phyloP scores from a whole-genome alignment of 331 rosid species.

The Arachis monticola region DNA sequence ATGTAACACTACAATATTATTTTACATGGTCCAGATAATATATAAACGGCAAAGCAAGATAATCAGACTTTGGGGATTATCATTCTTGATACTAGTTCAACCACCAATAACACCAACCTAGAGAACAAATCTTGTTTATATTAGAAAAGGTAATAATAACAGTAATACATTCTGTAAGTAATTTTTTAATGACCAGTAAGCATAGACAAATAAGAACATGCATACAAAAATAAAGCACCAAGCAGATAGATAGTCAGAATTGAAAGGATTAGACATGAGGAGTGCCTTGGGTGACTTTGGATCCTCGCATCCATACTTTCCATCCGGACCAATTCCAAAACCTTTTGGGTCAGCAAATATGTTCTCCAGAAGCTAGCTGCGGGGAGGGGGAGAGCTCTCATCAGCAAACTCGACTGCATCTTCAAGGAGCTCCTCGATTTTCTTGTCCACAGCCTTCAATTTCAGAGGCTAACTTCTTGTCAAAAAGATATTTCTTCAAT shows the following conservation, averaged over 20 bases:
- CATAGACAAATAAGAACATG: constrained; percentile 43
- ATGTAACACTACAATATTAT: constrained; percentile 23
- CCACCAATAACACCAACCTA: constrained; percentile 54
- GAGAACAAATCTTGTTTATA: constrained; percentile 52
- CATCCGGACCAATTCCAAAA: constrained; percentile 97
- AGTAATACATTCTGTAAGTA: constrained; percentile 33
- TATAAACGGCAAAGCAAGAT: constrained; percentile 8
- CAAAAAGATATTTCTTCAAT: constrained; percentile 71
- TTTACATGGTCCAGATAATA: constrained; percentile 9
- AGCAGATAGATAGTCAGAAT: constrained; percentile 13
- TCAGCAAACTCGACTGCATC: constrained; percentile 91
- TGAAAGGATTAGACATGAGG: constrained; percentile 71
- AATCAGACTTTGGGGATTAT: constrained; percentile 22
- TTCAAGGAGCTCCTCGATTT: constrained; percentile 76
- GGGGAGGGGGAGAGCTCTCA: constrained; percentile 74
- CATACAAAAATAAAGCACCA: constrained; percentile 45
- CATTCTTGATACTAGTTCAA: constrained; percentile 40
- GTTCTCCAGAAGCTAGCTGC: constrained; percentile 94
- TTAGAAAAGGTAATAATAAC: constrained; percentile 29
- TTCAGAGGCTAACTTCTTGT: constrained; percentile 78
- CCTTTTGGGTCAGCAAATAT: constrained; percentile 99
- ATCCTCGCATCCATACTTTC: constrained; percentile 94
- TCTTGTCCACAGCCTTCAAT: constrained; percentile 78
- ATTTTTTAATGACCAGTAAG: constrained; percentile 37
- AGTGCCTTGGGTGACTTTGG: constrained; percentile 96